Percentiles rank a stretch among this genome's conserved stretches.
phyloP scores from a whole-genome alignment of 1,284 basidiomycete genomes.

The Lentinus polychrous region DNA sequence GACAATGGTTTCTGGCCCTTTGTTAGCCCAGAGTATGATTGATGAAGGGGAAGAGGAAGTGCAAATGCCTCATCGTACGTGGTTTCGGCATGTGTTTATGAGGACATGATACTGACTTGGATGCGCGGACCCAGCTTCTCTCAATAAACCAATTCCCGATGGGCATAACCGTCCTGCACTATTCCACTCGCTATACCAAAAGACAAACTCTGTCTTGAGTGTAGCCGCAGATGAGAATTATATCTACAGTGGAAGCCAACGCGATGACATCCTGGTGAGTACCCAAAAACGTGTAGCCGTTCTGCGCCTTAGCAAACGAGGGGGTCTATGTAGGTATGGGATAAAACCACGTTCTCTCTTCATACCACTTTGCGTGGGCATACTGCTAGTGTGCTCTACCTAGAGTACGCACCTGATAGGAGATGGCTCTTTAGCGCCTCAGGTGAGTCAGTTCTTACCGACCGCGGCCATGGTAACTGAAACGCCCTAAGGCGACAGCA shows the following conservation, averaged over 20 bases:
- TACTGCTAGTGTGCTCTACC: constrained; percentile 76
- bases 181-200: constrained; percentile 64
- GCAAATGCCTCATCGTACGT: no score
- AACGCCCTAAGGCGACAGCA: constrained; percentile 69
- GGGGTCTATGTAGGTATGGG: constrained; percentile 65
- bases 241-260: constrained; percentile 84
- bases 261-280: constrained; percentile 65
- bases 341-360: constrained; percentile 61
- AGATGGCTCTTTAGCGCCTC: constrained; percentile 85
- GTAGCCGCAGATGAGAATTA: constrained; percentile 65
- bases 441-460: constrained; percentile 33
- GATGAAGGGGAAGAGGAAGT: no score
- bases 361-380: constrained; percentile 79
- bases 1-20: no score
- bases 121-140: constrained; percentile 16
- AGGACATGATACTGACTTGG: no score
- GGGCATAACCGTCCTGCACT: constrained; percentile 25
- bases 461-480: constrained; percentile 5
- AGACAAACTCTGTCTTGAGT: constrained; percentile 66
- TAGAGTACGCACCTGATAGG: constrained; percentile 72
- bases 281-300: constrained; percentile 6
- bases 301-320: constrained; percentile 5
- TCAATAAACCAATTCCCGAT: constrained; percentile 16
- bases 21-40: no score
- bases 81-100: no score